Percentiles rank a stretch among this genome's conserved stretches.
Evolutionary conservation across 2,329 filamentous ascomycete species (phyloP).

Genomic region (Didymella sp.): DNA sequence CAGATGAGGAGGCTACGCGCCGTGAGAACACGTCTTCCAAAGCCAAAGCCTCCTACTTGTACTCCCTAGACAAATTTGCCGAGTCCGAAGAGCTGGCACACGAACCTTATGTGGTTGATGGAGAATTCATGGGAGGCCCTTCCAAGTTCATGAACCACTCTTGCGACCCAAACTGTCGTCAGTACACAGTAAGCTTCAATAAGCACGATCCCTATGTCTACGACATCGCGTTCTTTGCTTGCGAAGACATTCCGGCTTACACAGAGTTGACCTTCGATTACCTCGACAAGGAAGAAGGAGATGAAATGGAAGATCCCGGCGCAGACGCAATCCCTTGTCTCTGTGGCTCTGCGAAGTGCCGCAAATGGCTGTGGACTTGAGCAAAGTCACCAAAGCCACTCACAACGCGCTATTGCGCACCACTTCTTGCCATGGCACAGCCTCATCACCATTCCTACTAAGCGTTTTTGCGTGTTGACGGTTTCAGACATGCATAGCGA

Average conservation of each 20-base stretch:
- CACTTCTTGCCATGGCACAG: not conserved
- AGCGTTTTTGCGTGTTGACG: not conserved
- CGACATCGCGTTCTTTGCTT: slow-evolving; percentile 78
- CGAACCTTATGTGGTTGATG: slow-evolving; percentile 60
- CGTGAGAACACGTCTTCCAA: slow-evolving; percentile 65
- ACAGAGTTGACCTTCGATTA: slow-evolving; percentile 85
- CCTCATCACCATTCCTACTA: not conserved
- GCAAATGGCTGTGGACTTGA: slow-evolving; percentile 70
- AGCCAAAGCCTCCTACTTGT: slow-evolving; percentile 79
- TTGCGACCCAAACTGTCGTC: slow-evolving; percentile 78
- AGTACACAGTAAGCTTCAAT: slow-evolving; percentile 80
- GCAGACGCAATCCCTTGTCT: slow-evolving; percentile 55
- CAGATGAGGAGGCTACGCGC: slow-evolving; percentile 64
- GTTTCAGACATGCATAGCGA: not conserved
- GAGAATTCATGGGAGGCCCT: slow-evolving; percentile 78
- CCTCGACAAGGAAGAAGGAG: slow-evolving; percentile 67
- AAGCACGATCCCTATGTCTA: slow-evolving; percentile 77
- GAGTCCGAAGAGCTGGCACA: slow-evolving; percentile 62
- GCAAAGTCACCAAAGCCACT: not conserved
- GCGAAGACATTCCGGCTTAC: slow-evolving; percentile 67
- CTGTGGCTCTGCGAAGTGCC: slow-evolving; percentile 71
- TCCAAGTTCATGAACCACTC: slow-evolving; percentile 85
- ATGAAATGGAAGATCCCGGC: slow-evolving; percentile 55
- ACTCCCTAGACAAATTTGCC: slow-evolving; percentile 81
- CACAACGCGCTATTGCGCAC: not conserved